Percentiles rank a stretch among this genome's conserved stretches.
Conservation (phyloP, 768 basidiomycete genomes). For the Boletus insuetus region DNA sequence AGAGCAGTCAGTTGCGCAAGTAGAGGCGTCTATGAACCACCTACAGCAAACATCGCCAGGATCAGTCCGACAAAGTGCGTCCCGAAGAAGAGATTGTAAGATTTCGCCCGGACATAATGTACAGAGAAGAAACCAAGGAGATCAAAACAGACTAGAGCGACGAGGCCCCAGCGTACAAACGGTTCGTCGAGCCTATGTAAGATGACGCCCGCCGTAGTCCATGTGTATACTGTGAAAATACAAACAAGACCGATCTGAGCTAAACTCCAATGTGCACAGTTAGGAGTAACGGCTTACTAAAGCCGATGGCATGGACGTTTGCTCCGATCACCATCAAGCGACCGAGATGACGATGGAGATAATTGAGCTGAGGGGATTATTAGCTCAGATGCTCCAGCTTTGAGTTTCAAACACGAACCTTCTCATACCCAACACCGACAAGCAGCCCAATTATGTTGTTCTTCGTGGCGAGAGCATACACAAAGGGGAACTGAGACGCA, state of each 20-base stretch:
- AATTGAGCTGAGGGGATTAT: slow-evolving; percentile 54
- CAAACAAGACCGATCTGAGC: background rate
- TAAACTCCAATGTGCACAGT: background rate
- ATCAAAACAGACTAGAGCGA: slow-evolving; percentile 51
- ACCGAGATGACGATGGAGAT: slow-evolving; percentile 69
- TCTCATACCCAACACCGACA: slow-evolving; percentile 65
- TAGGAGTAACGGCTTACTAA: slow-evolving; percentile 38
- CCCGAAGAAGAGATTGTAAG: slow-evolving; percentile 63
- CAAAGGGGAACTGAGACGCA: slow-evolving; percentile 61
- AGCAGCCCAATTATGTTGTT: slow-evolving; percentile 60
- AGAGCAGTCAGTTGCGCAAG: background rate
- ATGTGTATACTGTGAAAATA: slow-evolving; percentile 50
- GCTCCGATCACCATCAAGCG: slow-evolving; percentile 53
- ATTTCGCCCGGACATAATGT: slow-evolving; percentile 48
- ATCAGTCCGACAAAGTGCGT: slow-evolving; percentile 58
- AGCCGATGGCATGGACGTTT: slow-evolving; percentile 58
- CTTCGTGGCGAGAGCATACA: slow-evolving; percentile 67
- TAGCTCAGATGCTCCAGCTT: background rate
- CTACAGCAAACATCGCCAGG: slow-evolving; percentile 54
- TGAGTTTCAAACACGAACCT: slow-evolving; percentile 38
- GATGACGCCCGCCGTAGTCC: slow-evolving; percentile 45
- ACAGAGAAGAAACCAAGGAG: slow-evolving; percentile 63
- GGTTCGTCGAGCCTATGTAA: slow-evolving; percentile 33
- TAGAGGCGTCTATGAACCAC: slow-evolving; percentile 14
- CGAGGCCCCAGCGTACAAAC: slow-evolving; percentile 47